Evolutionary conservation across 768 basidiomycete species (phyloP), one percentile per base, ranked within the genome.

Genomic region (Russula lepida): DNA sequence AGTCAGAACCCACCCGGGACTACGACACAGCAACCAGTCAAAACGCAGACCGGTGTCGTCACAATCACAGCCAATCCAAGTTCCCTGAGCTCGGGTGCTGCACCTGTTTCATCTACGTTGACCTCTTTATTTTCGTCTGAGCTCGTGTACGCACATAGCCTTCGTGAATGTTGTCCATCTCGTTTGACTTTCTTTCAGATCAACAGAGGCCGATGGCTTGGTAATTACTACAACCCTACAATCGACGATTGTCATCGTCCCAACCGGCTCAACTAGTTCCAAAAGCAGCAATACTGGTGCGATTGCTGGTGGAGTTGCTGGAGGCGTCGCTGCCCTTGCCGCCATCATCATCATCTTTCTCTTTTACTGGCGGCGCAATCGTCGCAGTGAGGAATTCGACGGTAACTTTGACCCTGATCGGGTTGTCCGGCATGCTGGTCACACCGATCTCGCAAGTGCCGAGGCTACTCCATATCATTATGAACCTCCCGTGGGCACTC

Each of bases 351-450:
- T 72, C n/a, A 51, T 68, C 39, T 66, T 68, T 23, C 57, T 73
- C 11, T 60, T 71, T 30, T 62, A 70, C 59, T 74, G 71, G 68
- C 70, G 71, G 44, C 69, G 69, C 23, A 68, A 71, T 33, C 62
- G 59, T 47, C 56, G 49, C n/a, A 63, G 67, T 35, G 74, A 78
- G 58, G 78, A 80, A 28, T 80, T 80, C 49, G 78, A 80, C 57
- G 78, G 79, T 54, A 73, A 79, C 71, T 79, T 79, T 60, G 78
- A 79, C 41, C 79, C 78, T 0, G 79, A 79, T 60, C 75, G 73
- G 6, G 73, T 79, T 44, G 63, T 72, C 2, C 68, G 67, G 12
- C 72, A 71, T 33, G 37, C 17, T n/a, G 70, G 52, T 33, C 19
- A 68, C 65, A 44, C 57, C 11, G 66, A 67, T 47, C 62, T 67